A percentile compares a stretch with the other conserved stretches of the same genome.
These are phyloP conservation scores for Dillenia suffruticosa DNA, from an alignment of 164 flowering plant species.

Conservation along the genomic window DNA sequence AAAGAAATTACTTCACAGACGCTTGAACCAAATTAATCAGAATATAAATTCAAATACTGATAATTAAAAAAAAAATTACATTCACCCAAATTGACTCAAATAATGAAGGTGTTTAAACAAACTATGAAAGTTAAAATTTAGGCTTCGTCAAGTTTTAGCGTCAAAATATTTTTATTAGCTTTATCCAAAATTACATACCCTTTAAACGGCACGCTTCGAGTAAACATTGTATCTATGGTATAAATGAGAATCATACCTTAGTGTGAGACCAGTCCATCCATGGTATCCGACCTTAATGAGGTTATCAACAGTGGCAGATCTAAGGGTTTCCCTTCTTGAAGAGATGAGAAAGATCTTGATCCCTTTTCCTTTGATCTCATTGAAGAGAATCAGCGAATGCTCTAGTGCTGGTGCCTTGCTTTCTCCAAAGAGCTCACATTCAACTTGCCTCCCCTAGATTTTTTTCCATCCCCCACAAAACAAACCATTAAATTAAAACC, in stretches of 20 bases:
- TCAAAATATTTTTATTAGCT: too few species aligned
- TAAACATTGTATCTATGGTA: too few species aligned
- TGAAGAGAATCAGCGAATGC: conserved; percentile 39
- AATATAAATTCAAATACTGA: too few species aligned
- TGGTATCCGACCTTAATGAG: conserved; percentile 54
- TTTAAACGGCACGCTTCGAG: too few species aligned
- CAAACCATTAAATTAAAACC: too few species aligned
- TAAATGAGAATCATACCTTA: conserved; percentile 36
- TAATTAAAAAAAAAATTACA: too few species aligned
- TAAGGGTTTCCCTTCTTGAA: conserved; percentile 49
- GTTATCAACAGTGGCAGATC: conserved; percentile 64
- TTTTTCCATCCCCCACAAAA: too few species aligned
- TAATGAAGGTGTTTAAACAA: not conserved
- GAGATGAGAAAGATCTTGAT: conserved; percentile 58
- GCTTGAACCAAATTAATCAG: too few species aligned
- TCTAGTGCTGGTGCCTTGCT: conserved; percentile 60
- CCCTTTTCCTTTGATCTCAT: conserved; percentile 53
- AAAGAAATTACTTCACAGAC: too few species aligned
- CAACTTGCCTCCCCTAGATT: conserved; percentile 52
- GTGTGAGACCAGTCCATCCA: conserved; percentile 57
- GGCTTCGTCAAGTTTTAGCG: not conserved
- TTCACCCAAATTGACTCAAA: not conserved
- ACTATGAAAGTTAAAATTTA: not conserved
- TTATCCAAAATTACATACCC: too few species aligned
- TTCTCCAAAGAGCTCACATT: conserved; percentile 43